Evolutionary conservation across 208 protist genomes (phyloP).

Genomic region (Blastocrithidia nonstop): DNA sequence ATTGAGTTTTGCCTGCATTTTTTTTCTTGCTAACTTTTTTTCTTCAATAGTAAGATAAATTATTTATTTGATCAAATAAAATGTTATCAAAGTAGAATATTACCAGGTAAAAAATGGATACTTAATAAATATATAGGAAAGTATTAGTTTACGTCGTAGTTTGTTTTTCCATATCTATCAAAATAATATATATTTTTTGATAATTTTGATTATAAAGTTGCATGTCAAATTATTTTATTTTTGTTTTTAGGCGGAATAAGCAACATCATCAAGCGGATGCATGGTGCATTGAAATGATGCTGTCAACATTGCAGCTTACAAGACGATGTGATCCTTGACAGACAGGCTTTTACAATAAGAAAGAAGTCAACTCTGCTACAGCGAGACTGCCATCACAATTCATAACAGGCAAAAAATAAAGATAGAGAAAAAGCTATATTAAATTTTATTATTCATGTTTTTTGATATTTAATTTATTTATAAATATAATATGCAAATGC

Average conservation of each 20-base stretch:
- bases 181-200: background rate
- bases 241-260: background rate
- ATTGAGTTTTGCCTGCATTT: constrained; percentile 4
- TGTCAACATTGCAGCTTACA: no score
- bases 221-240: background rate
- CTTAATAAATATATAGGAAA: background rate
- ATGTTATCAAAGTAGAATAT: background rate
- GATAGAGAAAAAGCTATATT: no score
- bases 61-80: background rate
- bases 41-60: constrained; percentile 1
- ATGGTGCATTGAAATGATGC: background rate
- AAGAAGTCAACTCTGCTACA: no score
- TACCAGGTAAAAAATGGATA: background rate
- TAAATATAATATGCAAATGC: background rate
- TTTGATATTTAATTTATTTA: background rate
- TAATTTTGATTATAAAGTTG: background rate
- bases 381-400: no score
- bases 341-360: no score
- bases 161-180: no score
- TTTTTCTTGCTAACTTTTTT: constrained; percentile 7
- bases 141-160: no score
- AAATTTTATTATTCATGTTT: background rate
- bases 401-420: no score
- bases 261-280: constrained; percentile 3
- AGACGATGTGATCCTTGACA: no score